phyloP scores from a whole-genome alignment of 1,284 basidiomycete species.

The Retiboletus flavoniger region DNA sequence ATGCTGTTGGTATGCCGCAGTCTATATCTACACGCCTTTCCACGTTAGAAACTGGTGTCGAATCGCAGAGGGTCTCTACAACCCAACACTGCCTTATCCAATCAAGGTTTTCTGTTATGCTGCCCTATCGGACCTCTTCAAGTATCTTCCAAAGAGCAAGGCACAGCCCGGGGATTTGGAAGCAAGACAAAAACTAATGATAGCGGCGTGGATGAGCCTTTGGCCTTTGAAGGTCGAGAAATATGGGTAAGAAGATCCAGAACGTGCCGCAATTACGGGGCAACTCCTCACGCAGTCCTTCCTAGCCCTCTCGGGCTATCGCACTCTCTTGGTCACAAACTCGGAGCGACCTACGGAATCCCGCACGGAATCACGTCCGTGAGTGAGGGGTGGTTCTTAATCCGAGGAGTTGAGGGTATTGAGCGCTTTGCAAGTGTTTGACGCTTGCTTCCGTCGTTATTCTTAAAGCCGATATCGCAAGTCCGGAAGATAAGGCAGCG shows the following conservation, averaged over 20 bases:
- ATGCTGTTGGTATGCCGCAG: constrained; percentile 61
- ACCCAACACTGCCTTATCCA: constrained; percentile 56
- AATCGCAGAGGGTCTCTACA: constrained; percentile 64
- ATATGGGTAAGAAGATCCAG: constrained; percentile 43
- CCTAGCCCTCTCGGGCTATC: constrained; percentile 67
- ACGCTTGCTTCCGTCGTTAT: constrained; percentile 67
- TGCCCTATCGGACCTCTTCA: constrained; percentile 73
- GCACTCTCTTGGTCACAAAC: constrained; percentile 71
- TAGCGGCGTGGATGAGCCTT: constrained; percentile 79
- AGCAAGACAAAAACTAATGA: constrained; percentile 64
- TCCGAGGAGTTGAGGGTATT: constrained; percentile 12
- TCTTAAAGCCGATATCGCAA: constrained; percentile 55
- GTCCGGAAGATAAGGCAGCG: constrained; percentile 56
- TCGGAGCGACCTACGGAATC: constrained; percentile 75
- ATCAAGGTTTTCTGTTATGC: constrained; percentile 63
- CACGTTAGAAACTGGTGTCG: background rate
- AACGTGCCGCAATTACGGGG: background rate
- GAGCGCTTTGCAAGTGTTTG: constrained; percentile 52
- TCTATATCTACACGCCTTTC: background rate
- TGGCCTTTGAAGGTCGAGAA: constrained; percentile 63
- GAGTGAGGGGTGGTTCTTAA: constrained; percentile 23
- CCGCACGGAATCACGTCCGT: constrained; percentile 82
- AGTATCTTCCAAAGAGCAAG: constrained; percentile 66
- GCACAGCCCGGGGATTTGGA: constrained; percentile 56
- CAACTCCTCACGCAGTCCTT: background rate